These are phyloP conservation scores for Huntiella omanensis DNA, from an alignment of 2,329 filamentous ascomycete genomes.

Conservation along the genomic window DNA sequence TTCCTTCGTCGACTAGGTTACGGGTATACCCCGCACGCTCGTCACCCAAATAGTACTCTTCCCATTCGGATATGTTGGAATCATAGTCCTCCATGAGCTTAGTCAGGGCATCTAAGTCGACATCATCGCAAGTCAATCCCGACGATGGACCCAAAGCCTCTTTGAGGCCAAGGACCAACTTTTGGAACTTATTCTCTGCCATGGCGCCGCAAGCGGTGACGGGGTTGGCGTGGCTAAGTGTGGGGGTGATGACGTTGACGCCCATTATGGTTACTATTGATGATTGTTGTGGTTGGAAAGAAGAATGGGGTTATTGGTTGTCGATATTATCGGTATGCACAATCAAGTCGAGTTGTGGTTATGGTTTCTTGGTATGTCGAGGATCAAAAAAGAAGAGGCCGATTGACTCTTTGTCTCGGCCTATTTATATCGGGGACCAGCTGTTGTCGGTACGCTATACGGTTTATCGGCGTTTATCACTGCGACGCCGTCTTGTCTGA, in stretches of 20 bases:
- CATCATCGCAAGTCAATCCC: constrained; percentile 63
- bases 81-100: constrained; percentile 56
- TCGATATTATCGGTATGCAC: not conserved
- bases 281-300: not conserved
- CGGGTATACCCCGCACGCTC: constrained; percentile 55
- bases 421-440: no score
- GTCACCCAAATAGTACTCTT: constrained; percentile 56
- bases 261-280: constrained; percentile 6
- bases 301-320: not conserved
- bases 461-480: no score
- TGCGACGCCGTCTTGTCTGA: no score
- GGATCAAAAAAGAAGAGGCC: not conserved
- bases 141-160: constrained; percentile 59
- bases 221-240: constrained; percentile 4
- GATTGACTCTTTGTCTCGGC: not conserved
- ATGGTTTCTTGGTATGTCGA: constrained; percentile 1
- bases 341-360: not conserved
- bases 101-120: constrained; percentile 55
- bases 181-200: constrained; percentile 36
- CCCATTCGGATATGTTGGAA: constrained; percentile 53
- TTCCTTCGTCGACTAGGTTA: constrained; percentile 79
- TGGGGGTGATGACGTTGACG: constrained; percentile 9
- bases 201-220: constrained; percentile 1
- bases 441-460: no score
- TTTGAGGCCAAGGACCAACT: constrained; percentile 56